Conservation (phyloP, 192 early-diverging fungal genomes). For the Linderina pennispora region DNA sequence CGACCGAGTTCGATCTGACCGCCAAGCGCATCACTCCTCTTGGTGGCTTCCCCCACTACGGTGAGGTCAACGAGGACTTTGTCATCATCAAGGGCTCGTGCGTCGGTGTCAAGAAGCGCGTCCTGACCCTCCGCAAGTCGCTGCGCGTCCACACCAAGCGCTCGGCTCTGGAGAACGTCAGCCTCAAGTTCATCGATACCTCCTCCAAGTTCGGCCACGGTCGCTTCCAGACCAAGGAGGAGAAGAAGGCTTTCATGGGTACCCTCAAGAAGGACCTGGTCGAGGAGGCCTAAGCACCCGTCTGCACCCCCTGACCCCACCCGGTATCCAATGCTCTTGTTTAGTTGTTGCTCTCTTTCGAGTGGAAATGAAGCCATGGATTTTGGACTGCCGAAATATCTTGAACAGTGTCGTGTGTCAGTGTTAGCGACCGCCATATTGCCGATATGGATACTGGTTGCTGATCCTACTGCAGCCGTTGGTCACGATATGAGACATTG, state of each 20-base stretch:
- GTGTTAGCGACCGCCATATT: too few relatives aligned
- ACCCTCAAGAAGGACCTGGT: constrained; percentile 78
- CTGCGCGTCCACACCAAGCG: constrained; percentile 94
- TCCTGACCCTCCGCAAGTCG: constrained; percentile 97
- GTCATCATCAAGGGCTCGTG: constrained; percentile 97
- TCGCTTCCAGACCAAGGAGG: constrained; percentile 97
- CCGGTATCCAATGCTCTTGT: neutral
- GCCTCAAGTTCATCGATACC: constrained; percentile 99
- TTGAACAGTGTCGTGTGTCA: too few relatives aligned
- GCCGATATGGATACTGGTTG: too few relatives aligned
- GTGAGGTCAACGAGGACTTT: constrained; percentile 96
- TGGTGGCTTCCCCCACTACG: constrained; percentile 99
- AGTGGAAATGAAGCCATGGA: too few relatives aligned
- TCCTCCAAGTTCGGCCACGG: constrained; percentile 99
- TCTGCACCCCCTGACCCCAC: neutral
- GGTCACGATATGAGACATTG: too few relatives aligned
- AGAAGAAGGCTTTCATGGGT: constrained; percentile 92
- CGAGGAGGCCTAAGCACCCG: constrained; percentile 15
- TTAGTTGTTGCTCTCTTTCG: neutral
- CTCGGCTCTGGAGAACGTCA: constrained; percentile 92
- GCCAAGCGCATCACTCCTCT: constrained; percentile 95
- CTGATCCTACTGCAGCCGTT: too few relatives aligned
- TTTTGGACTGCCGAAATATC: too few relatives aligned
- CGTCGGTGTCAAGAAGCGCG: constrained; percentile 95
- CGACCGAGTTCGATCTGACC: constrained; percentile 97